Conservation (phyloP, 257 asterid species). For the Fraxinus americana region DNA sequence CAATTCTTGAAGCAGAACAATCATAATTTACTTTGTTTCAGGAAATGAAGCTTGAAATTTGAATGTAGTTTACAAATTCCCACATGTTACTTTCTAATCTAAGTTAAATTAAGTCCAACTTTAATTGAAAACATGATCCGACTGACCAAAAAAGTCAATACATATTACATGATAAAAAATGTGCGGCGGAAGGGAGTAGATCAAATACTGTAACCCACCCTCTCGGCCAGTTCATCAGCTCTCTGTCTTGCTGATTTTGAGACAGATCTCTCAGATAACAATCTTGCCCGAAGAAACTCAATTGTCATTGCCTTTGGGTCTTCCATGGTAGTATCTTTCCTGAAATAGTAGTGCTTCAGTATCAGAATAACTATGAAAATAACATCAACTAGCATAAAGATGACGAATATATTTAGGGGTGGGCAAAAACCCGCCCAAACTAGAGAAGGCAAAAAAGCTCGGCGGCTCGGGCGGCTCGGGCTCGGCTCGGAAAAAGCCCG, state of each 20-base stretch:
- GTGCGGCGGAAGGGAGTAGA: slow-evolving; percentile 11
- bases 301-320: slow-evolving; percentile 73
- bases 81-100: neutral
- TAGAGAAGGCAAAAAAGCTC: too few relatives aligned
- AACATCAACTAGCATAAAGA: slow-evolving; percentile 23
- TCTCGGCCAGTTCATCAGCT: slow-evolving; percentile 85
- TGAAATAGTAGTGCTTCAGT: slow-evolving; percentile 33
- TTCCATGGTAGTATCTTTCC: slow-evolving; percentile 55
- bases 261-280: slow-evolving; percentile 88
- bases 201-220: slow-evolving; percentile 54
- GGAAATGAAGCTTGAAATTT: neutral
- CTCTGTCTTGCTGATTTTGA: slow-evolving; percentile 76
- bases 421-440: too few relatives aligned
- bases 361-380: slow-evolving; percentile 23
- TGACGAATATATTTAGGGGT: too few relatives aligned
- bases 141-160: slow-evolving; percentile 10
- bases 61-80: neutral
- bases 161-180: slow-evolving; percentile 2
- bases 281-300: slow-evolving; percentile 81
- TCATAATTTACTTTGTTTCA: neutral
- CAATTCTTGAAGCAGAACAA: neutral
- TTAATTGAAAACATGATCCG: neutral
- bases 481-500: too few relatives aligned
- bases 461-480: too few relatives aligned
- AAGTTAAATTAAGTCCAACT: neutral